These are phyloP conservation scores for Exophiala phaeomuriformis DNA, from an alignment of 2,329 filamentous ascomycete genomes.

Conservation along the genomic window DNA sequence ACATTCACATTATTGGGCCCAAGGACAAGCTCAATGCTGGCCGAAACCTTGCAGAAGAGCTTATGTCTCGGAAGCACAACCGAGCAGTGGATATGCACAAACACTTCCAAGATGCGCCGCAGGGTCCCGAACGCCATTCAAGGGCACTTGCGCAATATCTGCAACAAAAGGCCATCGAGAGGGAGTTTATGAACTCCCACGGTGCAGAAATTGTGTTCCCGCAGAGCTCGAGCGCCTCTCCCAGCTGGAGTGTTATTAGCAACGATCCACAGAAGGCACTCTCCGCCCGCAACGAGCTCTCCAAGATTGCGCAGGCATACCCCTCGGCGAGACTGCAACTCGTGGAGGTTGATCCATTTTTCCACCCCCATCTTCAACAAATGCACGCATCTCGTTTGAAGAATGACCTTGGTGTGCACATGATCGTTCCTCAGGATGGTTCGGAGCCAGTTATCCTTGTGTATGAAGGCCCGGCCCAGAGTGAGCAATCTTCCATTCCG, in stretches of 20 bases:
- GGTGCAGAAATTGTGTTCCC: slow-evolving; percentile 83
- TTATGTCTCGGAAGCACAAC: slow-evolving; percentile 80
- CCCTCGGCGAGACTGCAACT: slow-evolving; percentile 41
- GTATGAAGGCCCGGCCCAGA: slow-evolving; percentile 40
- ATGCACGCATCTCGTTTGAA: slow-evolving; percentile 36
- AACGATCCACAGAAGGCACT: slow-evolving; percentile 70
- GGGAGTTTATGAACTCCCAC: slow-evolving; percentile 71
- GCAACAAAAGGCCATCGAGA: slow-evolving; percentile 70
- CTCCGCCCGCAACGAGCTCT: slow-evolving; percentile 44
- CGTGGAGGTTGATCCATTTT: slow-evolving; percentile 44
- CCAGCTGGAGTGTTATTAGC: slow-evolving; percentile 83
- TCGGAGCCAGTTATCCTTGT: slow-evolving; percentile 43
- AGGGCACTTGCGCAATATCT: slow-evolving; percentile 83
- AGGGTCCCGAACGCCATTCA: slow-evolving; percentile 69
- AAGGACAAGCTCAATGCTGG: slow-evolving; percentile 64
- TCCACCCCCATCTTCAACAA: slow-evolving; percentile 41
- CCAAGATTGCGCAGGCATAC: slow-evolving; percentile 44
- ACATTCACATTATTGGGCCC: slow-evolving; percentile 77
- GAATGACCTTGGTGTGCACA: slow-evolving; percentile 41
- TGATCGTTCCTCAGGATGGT: slow-evolving; percentile 42
- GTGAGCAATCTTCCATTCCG: slow-evolving; percentile 36
- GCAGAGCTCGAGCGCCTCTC: slow-evolving; percentile 36
- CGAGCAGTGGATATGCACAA: slow-evolving; percentile 74
- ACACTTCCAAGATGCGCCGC: slow-evolving; percentile 66
- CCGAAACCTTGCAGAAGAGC: slow-evolving; percentile 75